Conservation (phyloP, 2,329 filamentous ascomycete species). For the Tolypocladium endophyticum region DNA sequence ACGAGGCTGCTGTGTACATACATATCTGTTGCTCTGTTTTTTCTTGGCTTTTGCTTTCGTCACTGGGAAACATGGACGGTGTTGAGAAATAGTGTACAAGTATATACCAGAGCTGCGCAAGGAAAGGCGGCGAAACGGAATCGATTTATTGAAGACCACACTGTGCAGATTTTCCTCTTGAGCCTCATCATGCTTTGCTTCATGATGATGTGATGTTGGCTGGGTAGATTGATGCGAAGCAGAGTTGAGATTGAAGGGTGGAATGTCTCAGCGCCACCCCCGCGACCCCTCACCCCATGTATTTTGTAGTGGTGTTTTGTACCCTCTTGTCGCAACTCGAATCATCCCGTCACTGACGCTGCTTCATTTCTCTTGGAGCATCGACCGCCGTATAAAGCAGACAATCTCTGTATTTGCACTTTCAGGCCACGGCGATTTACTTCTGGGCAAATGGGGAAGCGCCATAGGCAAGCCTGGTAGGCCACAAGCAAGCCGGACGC, state of each 20-base stretch:
- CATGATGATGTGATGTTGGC: neutral
- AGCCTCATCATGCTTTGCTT: neutral
- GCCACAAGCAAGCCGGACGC: neutral
- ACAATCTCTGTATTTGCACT: neutral
- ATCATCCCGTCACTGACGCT: neutral
- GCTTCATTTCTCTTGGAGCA: neutral
- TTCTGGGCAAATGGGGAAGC: neutral
- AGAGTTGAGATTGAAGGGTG: neutral
- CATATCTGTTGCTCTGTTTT: neutral
- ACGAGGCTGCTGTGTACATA: neutral
- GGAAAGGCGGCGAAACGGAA: neutral
- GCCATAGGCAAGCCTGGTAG: neutral
- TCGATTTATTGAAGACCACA: neutral
- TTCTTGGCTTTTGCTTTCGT: neutral
- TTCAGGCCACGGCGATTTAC: too few species aligned
- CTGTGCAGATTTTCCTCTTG: too few species aligned
- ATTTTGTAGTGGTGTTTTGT: neutral
- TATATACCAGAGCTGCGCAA: neutral
- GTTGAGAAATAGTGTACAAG: neutral
- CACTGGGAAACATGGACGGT: neutral
- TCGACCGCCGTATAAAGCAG: neutral
- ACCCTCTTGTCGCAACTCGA: neutral
- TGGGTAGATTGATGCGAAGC: neutral
- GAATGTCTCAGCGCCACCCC: neutral
- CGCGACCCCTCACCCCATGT: neutral